Percentiles rank a stretch among this genome's conserved stretches.
Conservation (phyloP, 768 basidiomycete genomes). For the Agaricus subrufescens region DNA sequence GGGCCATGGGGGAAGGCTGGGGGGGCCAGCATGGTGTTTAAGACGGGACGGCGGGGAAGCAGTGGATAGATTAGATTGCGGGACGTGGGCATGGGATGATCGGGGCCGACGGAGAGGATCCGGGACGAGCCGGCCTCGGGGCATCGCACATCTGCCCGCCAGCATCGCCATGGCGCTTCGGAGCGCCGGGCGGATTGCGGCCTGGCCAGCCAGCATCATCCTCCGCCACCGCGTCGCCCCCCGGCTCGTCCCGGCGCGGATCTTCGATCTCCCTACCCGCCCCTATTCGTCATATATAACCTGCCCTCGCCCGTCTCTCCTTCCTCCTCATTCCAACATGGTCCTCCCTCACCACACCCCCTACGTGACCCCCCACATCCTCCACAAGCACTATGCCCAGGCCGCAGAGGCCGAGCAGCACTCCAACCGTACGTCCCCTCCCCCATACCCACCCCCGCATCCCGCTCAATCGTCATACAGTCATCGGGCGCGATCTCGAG, state of each 20-base stretch:
- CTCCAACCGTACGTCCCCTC: constrained; percentile 46
- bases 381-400: constrained; percentile 83
- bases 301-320: constrained; percentile 14
- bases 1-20: constrained; percentile 8
- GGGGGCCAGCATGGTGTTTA: not conserved
- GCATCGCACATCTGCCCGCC: constrained; percentile 9
- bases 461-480: constrained; percentile 33
- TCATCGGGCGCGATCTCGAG: constrained; percentile 89
- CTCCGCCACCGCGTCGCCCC: too few relatives aligned
- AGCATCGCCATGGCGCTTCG: constrained; percentile 12
- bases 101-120: too few relatives aligned
- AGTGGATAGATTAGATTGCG: not conserved
- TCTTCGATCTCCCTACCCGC: constrained; percentile 17
- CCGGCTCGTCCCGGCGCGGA: constrained; percentile 11
- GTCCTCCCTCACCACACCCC: constrained; percentile 70
- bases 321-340: constrained; percentile 28
- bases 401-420: constrained; percentile 59
- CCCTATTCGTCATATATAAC: constrained; percentile 12
- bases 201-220: too few relatives aligned
- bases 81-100: too few relatives aligned
- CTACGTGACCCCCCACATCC: constrained; percentile 86
- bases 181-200: constrained; percentile 1
- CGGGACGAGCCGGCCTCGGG: not conserved
- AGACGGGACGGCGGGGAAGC: not conserved
- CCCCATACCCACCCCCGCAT: constrained; percentile 4